Percentiles rank a stretch among this genome's conserved stretches.
phyloP scores from a whole-genome alignment of 208 protist genomes.

The Trypanosoma boissoni region DNA sequence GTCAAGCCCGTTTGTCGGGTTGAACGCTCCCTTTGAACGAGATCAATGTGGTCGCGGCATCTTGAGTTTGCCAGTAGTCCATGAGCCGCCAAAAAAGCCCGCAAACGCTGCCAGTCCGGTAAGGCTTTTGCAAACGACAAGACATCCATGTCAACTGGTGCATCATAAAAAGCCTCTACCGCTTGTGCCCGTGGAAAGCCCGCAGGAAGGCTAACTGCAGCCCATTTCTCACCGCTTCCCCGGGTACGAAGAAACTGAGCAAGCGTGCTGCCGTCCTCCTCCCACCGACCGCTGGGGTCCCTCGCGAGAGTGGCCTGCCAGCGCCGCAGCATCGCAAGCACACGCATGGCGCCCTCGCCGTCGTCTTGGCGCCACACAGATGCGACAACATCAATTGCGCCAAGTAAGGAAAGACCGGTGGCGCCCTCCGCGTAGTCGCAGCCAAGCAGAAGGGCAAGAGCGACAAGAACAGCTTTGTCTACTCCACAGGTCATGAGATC shows the following conservation, averaged over 20 bases:
- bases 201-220: slow-evolving; percentile 23
- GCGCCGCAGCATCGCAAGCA: slow-evolving; percentile 33
- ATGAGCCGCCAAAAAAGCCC: slow-evolving; percentile 45
- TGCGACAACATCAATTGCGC: slow-evolving; percentile 54
- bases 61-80: slow-evolving; percentile 52
- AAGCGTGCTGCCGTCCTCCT: slow-evolving; percentile 39
- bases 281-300: slow-evolving; percentile 14
- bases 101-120: slow-evolving; percentile 64
- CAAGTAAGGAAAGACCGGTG: slow-evolving; percentile 75
- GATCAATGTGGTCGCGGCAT: slow-evolving; percentile 52
- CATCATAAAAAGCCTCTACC: slow-evolving; percentile 58
- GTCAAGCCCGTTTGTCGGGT: slow-evolving; percentile 11
- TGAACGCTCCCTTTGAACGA: slow-evolving; percentile 45
- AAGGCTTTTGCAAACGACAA: slow-evolving; percentile 31
- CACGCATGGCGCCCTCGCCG: slow-evolving; percentile 15
- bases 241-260: slow-evolving; percentile 44
- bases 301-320: slow-evolving; percentile 35
- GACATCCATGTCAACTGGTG: slow-evolving; percentile 46
- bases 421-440: slow-evolving; percentile 95
- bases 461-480: slow-evolving; percentile 78
- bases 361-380: slow-evolving; percentile 36
- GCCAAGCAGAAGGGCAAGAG: slow-evolving; percentile 92
- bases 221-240: slow-evolving; percentile 37
- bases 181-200: slow-evolving; percentile 43
- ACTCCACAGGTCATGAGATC: slow-evolving; percentile 74